Conservation (phyloP, 352 stramenopile genomes). For the Pythium aristosporum region DNA sequence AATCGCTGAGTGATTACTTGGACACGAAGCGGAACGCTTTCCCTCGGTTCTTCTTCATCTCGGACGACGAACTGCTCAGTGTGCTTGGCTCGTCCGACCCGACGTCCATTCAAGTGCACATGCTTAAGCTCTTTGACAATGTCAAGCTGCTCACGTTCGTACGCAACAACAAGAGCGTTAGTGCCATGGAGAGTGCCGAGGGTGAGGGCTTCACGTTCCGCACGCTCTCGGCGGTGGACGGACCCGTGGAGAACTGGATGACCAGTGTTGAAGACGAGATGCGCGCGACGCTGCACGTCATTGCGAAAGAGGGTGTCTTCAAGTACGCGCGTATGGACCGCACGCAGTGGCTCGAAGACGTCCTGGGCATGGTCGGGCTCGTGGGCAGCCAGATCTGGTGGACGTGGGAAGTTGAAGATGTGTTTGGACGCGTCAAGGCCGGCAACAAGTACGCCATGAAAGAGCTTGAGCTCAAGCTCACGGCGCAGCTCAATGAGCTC, state of each 20-base stretch:
- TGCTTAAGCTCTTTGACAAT: slow-evolving; percentile 96
- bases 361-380: slow-evolving; percentile 91
- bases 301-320: slow-evolving; percentile 93
- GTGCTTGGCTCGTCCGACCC: slow-evolving; percentile 91
- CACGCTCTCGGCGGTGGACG: slow-evolving; percentile 80
- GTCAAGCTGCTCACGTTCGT: slow-evolving; percentile 91
- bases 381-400: slow-evolving; percentile 93
- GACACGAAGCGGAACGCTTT: slow-evolving; percentile 92
- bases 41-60: slow-evolving; percentile 95
- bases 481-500: slow-evolving; percentile 88
- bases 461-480: slow-evolving; percentile 88
- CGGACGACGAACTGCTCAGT: slow-evolving; percentile 91
- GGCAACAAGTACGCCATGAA: slow-evolving; percentile 95
- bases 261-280: slow-evolving; percentile 91
- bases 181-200: slow-evolving; percentile 91
- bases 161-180: slow-evolving; percentile 86
- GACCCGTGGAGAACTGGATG: slow-evolving; percentile 93
- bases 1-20: slow-evolving; percentile 89
- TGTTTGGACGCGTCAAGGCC: slow-evolving; percentile 85
- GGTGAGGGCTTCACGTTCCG: slow-evolving; percentile 88
- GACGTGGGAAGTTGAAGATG: slow-evolving; percentile 94
- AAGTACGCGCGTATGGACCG: slow-evolving; percentile 88
- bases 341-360: slow-evolving; percentile 85
- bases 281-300: slow-evolving; percentile 79
- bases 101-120: slow-evolving; percentile 92